Conservation (phyloP, 108 stramenopile genomes). For the Conticribra weissflogii region DNA sequence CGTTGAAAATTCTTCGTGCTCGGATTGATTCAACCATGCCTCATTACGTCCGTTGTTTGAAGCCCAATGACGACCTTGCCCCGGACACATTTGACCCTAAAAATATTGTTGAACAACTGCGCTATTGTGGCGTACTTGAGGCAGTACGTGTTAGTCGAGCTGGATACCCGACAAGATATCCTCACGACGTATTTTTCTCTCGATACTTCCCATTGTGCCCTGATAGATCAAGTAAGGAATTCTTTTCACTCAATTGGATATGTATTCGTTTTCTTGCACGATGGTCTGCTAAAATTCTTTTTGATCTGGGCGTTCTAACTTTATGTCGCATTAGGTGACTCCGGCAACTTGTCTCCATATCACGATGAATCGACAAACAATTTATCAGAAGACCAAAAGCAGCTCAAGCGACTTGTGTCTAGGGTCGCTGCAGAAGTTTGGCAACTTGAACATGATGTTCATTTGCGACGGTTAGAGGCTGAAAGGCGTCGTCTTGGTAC, state of each 20-base stretch:
- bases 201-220: conserved; percentile 26
- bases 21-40: conserved; percentile 94
- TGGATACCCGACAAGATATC: conserved; percentile 90
- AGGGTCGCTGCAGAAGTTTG: conserved; percentile 51
- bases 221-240: conserved; percentile 3
- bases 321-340: conserved; percentile 35
- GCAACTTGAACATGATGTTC: conserved; percentile 29
- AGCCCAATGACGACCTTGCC: conserved; percentile 88
- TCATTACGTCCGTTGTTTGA: conserved; percentile 97
- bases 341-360: conserved; percentile 47
- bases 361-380: conserved; percentile 38
- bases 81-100: conserved; percentile 80
- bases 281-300: conserved; percentile 8
- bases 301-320: conserved; percentile 1
- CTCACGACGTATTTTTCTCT: conserved; percentile 58
- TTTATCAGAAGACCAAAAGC: conserved; percentile 50
- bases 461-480: conserved; percentile 19
- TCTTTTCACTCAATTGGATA: too few relatives aligned
- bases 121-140: conserved; percentile 91
- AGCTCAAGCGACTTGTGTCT: conserved; percentile 50
- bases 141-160: conserved; percentile 89
- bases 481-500: conserved; percentile 9
- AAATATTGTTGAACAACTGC: conserved; percentile 86
- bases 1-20: conserved; percentile 86
- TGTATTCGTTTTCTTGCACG: too few relatives aligned